Conservation (phyloP, 768 basidiomycete species). For the Mycena haematopus region DNA sequence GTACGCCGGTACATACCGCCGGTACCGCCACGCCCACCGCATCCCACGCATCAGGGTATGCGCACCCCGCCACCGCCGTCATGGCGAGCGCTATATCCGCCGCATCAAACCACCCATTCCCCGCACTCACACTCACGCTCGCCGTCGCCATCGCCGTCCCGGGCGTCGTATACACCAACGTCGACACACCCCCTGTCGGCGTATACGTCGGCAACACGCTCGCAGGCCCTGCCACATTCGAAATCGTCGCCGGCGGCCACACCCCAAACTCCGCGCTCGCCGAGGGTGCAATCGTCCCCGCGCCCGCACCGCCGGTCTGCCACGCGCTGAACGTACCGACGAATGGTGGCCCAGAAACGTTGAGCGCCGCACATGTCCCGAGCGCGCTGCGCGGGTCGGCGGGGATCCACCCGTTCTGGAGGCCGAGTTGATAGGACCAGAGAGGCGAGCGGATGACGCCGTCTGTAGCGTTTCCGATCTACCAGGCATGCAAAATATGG, state of each 20-base stretch:
- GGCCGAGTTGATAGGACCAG: constrained; percentile 39
- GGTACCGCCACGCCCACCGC: neutral
- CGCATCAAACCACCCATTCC: constrained; percentile 55
- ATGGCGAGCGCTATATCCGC: constrained; percentile 50
- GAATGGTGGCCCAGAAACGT: constrained; percentile 39
- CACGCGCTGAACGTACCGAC: constrained; percentile 50
- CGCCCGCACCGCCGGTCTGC: constrained; percentile 66
- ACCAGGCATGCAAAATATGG: neutral
- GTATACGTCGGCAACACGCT: constrained; percentile 23
- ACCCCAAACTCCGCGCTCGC: constrained; percentile 34
- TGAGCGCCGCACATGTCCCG: constrained; percentile 58
- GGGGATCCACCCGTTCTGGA: constrained; percentile 47
- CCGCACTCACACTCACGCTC: neutral
- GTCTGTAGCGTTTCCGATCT: constrained; percentile 28
- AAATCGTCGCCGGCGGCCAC: constrained; percentile 45
- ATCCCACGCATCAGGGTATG: neutral
- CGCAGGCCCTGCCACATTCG: constrained; percentile 5
- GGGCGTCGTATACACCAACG: constrained; percentile 11
- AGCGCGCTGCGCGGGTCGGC: constrained; percentile 52
- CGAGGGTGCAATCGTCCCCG: constrained; percentile 31
- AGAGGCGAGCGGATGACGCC: constrained; percentile 44
- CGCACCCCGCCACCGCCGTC: constrained; percentile 52
- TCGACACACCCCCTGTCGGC: constrained; percentile 11
- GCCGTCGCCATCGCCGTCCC: neutral
- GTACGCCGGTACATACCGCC: no score